Evolutionary conservation across 106 monocot species (phyloP), one percentile per base, ranked within the genome.

Genomic region (Chionographis japonica): DNA sequence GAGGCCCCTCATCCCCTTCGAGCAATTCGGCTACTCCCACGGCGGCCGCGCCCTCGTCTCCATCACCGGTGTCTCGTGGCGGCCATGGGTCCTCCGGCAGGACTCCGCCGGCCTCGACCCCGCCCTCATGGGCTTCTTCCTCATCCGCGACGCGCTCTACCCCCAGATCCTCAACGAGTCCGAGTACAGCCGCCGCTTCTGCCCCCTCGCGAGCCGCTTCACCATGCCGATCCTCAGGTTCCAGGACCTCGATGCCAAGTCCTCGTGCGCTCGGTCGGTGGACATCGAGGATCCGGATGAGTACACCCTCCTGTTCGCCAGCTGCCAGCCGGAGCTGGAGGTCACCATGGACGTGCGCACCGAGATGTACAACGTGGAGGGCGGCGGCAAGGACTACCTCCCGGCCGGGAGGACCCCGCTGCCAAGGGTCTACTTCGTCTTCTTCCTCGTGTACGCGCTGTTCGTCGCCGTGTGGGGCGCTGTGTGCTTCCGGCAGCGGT

Each of bases 271-370:
- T 36, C 15, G 58, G 6, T 40, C 74, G 3, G 50, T 73, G 36
- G 9, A 51, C 27, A 52, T 86, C 52, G 58, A 49, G 40, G 36
- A 4, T 8, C 56, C 54, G 37, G 79, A 87, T 56, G 73, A 87
- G 58, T 87, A 83, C 74, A 62, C 56, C 43, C 79, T 87, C 52
- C 60, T 79, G n/a, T 83, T 76, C 58, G 61, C 50, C 66, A 67
- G 66, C 49, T 83, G 82, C 66, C 27, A 13, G 27, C 61, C 63
- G 2, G 50, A 14, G 12, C 27, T 66, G 37, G 58, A 43, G 42
- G 76, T 79, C 36, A 73, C 76, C 39, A 87, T 87, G 83, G 54
- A 76, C 37, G 86, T 87, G 4, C 69, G 39, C 15, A 82, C 79
- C 3, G 79, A 76, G 69, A 74, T 87, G 82, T 87, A 87, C 73